phyloP scores from a whole-genome alignment of 257 asterid species.

The Nicotiana sylvestris region DNA sequence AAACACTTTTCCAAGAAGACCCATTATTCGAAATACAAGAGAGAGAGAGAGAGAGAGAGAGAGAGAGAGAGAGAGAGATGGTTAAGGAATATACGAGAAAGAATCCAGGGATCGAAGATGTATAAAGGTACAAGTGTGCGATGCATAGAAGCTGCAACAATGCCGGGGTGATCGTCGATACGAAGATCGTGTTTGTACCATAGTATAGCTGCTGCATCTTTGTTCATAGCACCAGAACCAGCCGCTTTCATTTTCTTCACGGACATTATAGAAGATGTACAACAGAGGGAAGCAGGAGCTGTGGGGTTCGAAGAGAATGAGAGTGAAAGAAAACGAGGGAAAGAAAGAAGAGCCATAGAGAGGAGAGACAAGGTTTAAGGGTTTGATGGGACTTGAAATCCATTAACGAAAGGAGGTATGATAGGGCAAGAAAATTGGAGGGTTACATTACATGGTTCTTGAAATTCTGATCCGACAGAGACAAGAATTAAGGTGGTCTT shows the following conservation, averaged over 20 bases:
- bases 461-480: neutral
- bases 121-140: slow-evolving; percentile 61
- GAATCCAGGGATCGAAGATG: slow-evolving; percentile 81
- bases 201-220: slow-evolving; percentile 47
- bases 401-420: slow-evolving; percentile 22
- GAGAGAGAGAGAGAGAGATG: neutral
- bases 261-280: slow-evolving; percentile 22
- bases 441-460: slow-evolving; percentile 19
- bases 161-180: slow-evolving; percentile 76
- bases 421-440: neutral
- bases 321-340: slow-evolving; percentile 27
- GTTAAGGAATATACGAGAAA: slow-evolving; percentile 39
- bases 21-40: neutral
- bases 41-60: neutral
- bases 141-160: slow-evolving; percentile 60
- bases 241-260: slow-evolving; percentile 2
- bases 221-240: slow-evolving; percentile 24
- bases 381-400: slow-evolving; percentile 25
- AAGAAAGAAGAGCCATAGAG: slow-evolving; percentile 53
- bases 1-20: neutral
- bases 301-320: slow-evolving; percentile 25
- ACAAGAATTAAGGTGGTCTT: slow-evolving; percentile 2
- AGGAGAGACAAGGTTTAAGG: slow-evolving; percentile 10
- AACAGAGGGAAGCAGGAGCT: slow-evolving; percentile 12
- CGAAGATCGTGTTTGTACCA: slow-evolving; percentile 98